Percentiles rank a stretch among this genome's conserved stretches.
Evolutionary conservation across 257 asterid genomes (phyloP).

Genomic region (Salvia miltiorrhiza): DNA sequence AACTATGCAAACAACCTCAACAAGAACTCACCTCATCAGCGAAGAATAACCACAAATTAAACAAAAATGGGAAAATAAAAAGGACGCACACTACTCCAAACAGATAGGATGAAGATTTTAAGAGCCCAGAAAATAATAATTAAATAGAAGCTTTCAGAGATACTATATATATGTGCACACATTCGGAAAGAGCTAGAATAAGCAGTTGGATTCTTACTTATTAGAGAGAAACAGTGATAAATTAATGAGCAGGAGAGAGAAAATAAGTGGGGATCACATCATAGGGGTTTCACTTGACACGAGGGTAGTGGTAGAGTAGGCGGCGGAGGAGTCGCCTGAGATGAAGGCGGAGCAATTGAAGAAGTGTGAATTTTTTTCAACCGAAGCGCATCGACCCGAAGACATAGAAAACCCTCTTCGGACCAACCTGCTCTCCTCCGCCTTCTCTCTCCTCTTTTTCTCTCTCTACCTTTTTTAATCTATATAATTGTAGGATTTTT

Average conservation of each 20-base stretch:
- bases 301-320: background rate
- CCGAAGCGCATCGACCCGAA: constrained; percentile 12
- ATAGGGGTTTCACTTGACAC: background rate
- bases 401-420: constrained; percentile 21
- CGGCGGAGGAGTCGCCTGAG: constrained; percentile 23
- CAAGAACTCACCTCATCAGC: background rate
- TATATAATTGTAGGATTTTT: too few species aligned
- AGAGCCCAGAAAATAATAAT: background rate
- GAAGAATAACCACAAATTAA: background rate
- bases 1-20: background rate
- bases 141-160: background rate
- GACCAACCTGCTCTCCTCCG: background rate
- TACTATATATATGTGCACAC: background rate
- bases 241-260: background rate
- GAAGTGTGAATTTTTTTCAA: constrained; percentile 18
- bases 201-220: constrained; percentile 5
- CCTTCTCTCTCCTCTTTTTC: background rate
- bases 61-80: background rate
- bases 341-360: constrained; percentile 21
- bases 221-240: background rate
- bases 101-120: background rate
- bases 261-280: background rate
- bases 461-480: background rate
- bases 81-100: background rate
- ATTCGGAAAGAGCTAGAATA: background rate